Base-by-base conservation (phyloP, 345 rosid genomes). In the Salix viminalis region DNA sequence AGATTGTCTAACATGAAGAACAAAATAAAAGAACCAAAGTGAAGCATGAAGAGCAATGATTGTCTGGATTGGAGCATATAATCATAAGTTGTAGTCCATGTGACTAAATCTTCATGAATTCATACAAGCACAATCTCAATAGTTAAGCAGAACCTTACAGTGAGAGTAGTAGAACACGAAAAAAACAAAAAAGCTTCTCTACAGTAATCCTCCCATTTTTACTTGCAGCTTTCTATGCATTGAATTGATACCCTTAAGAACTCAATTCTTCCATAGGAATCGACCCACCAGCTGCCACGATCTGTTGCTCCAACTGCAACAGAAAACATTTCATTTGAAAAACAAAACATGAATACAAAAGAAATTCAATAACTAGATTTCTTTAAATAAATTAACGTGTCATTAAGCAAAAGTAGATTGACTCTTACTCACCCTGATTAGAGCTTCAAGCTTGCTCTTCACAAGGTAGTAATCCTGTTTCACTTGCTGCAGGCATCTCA, bases 251-350 rank as follows among this genome's bases (percentile, higher is more conserved):
- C 62, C 50, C 72, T 82, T 83, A 91, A 77, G 85, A 91, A 61
- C 84, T 81, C 66, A 86, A 56, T 61, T 92, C 95, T 71, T 75
- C 77, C 44, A 67, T 65, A 1, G 97, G 94, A 81, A 89, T 81
- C 37, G 93, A 77, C 80, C 97, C 96, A 70, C 99, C 98, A 72
- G 91, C 93, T 18, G 96, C 93, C 83, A 89, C 88, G 73, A 95
- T 88, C 80, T 95, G 96, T 77, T 90, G 94, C 91, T 95, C 97
- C 86, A 93, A 71, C 99, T 95, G 89, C 84, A 79, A 73, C 37
- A 2, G 75, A n/a, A 34, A 73, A 36, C 4, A 37, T 34, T 11
- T 41, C 61, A 73, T 65, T 54, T 67, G 24, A 28, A 23, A 65
- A n/a, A 68, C 42, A 72, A 56, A 16, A 41, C 23, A 15, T 19